Conservation (phyloP, 106 monocot species). For the Triglochin maritima region DNA sequence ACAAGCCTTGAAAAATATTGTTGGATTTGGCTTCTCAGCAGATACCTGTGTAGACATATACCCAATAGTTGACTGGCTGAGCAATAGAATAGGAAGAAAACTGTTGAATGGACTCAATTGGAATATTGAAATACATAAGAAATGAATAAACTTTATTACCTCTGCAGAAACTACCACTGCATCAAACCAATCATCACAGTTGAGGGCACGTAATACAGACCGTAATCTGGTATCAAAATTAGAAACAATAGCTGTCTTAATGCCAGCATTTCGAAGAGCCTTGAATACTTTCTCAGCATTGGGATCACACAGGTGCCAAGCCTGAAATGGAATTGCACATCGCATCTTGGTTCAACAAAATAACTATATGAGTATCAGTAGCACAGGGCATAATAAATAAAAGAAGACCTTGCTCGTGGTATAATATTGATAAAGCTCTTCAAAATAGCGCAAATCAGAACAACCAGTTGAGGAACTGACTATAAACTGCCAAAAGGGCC, state of each 20-base stretch:
- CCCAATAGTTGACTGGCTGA: neutral
- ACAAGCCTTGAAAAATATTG: conserved; percentile 91
- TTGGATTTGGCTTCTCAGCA: conserved; percentile 97
- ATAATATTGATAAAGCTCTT: conserved; percentile 95
- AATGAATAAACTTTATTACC: conserved; percentile 21
- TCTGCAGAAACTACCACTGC: conserved; percentile 95
- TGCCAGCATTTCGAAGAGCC: conserved; percentile 67
- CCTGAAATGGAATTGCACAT: conserved; percentile 27
- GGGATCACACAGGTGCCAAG: conserved; percentile 91
- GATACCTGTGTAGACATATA: conserved; percentile 45
- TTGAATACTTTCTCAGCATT: conserved; percentile 78
- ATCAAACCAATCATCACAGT: conserved; percentile 96
- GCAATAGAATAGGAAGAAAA: neutral
- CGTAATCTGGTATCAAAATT: conserved; percentile 92
- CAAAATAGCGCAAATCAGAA: conserved; percentile 80
- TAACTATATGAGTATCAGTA: no score
- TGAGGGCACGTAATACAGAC: conserved; percentile 76
- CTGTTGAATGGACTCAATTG: neutral
- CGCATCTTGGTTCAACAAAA: neutral
- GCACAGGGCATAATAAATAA: neutral
- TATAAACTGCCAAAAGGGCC: conserved; percentile 94
- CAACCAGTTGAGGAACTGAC: conserved; percentile 96
- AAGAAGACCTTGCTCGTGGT: conserved; percentile 66
- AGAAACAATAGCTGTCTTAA: conserved; percentile 85
- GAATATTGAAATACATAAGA: neutral